Evolutionary conservation across 495 filamentous ascomycete species (phyloP), one percentile per base, ranked within the genome.

Genomic region (Elasticomyces elasticus): DNA sequence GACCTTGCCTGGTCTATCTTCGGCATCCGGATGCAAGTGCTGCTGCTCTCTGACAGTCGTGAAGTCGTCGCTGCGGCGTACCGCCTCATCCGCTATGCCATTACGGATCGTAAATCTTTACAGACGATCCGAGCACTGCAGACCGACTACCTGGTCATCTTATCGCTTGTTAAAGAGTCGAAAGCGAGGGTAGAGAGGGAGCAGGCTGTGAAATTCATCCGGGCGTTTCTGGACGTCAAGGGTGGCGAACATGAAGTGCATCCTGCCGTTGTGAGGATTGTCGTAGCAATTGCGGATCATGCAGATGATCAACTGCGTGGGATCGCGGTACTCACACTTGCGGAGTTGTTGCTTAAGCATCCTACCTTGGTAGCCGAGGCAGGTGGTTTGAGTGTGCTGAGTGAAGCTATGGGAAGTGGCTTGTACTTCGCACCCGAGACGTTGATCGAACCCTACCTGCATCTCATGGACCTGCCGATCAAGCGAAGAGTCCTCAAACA

Each of bases 61-160:
- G 92, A 98, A 67, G 89, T 96, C 26, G 88, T 95, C 10, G 94
- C 92, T 26, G 88, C 92, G 28, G 91, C 86, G 1, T 98, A 97
- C 69, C 79, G 92, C 57, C 81, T 96, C 67, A 87, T 89, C 52
- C 82, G 92, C 67, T 91, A 96, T 69, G 88, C 89, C 45, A 91
- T 97, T 49, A 92, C 92, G 5, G 94, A 97, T 66, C 76, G 88
- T 24, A 81, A 80, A 33, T 97, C 94, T 4, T 74, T 98, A 15
- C 84, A 85, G 69, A 94, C 78, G 37, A 95, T 97, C 55, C 84
- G 94, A 43, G 72, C 76, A 20, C 69, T 97, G 23, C 85, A 95
- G 54, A 96, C 91, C 1, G 92, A 98, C 66, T 87, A 89, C 62
- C 74, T 97, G 24, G 89, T 95, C 6, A 89, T 94, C 48, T 69